Evolutionary conservation across 306 rosid species (phyloP), one percentile per base, ranked within the genome.

Genomic region (Delonix regia): DNA sequence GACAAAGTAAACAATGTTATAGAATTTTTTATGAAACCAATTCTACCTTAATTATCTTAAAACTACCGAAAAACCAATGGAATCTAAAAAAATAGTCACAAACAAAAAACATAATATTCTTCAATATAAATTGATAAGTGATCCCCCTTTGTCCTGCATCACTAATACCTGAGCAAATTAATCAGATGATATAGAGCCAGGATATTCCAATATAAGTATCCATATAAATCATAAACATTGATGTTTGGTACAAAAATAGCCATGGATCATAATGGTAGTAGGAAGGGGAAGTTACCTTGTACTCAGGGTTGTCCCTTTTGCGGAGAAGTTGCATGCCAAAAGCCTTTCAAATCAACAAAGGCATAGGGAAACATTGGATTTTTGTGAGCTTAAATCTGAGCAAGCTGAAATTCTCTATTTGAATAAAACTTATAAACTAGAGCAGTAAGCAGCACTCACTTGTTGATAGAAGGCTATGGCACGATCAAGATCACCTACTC

Each of bases 261-360:
- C 47, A 78, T 65, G 63, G 71, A 49, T 81, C 25, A 67, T 67
- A 74, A 74, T 47, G 22, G 68, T 53, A 65, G 57, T 62, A 19
- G 10, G 62, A 41, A 75, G 12, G 39, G 21, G 57, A 80, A 76
- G 28, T 85, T 86, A 92, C 98, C 98, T 94, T 92, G 68, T 88
- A 68, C 76, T 90, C 97, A 0, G 93, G 94, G 77, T 89, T 89
- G 81, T 94, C 97, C 47, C 87, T 82, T 81, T 69, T 92, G 80
- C 83, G 83, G 52, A 94, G 97, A 84, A 94, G 97, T 87, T 89
- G 88, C 98, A 94, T 88, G 65, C 98, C 98, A 80, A 84, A 87
- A 81, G 97, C 97, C 98, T 91, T 81, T 9, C 47, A 60, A 63
- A 85, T 73, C 60, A 76, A 70, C 56, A 76, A 55, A 62, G 59